Evolutionary conservation across 495 filamentous ascomycete genomes (phyloP), one percentile per base, ranked within the genome.

Genomic region (Annulohypoxylon maeteangense): DNA sequence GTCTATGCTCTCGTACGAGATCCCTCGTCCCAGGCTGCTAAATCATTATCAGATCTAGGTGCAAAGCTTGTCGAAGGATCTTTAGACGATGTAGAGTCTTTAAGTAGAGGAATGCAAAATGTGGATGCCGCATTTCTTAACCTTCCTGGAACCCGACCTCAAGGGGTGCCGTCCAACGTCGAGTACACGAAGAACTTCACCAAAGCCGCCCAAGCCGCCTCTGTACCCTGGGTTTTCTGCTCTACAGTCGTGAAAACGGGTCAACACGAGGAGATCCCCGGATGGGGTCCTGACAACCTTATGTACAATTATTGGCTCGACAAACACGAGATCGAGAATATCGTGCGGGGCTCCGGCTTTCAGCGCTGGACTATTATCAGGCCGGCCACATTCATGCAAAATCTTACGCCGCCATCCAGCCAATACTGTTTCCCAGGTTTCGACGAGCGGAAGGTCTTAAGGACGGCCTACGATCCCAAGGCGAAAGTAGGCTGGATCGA

Each of bases 381-480:
- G 50, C 50, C 16, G 16, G 27, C 50, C 16, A 8, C 1, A 3
- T 34, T 34, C 27, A 2, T 54, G 27, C 50, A 54, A n/a, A 54
- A 54, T 7, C n/a, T 54, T n/a, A 32, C 18, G n/a, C 50, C 50
- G 4, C 50, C 25, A 1, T 1, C 20, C 1, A 20, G 27, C 18
- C 50, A 31, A 53, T 54, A 54, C 50, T 54, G 29, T n/a, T 54
- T 54, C 12, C 50, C 50, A 7, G 50, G 48, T 8, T 34, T 54
- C 29, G 18, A 32, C 6, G 50, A 54, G 7, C 50, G 50, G 20
- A 34, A 54, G 18, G 50, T 32, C 1, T 8, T 54, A 29, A 54
- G n/a, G 27, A 32, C 50, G 7, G 27, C 27, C 12, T 34, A 54
- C 27, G n/a, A 34, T 29, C 27, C 50, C 27, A n/a, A 54, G 14